Conservation (phyloP, 1,139 yeast genomes). For the Candida tetrigidarum region DNA sequence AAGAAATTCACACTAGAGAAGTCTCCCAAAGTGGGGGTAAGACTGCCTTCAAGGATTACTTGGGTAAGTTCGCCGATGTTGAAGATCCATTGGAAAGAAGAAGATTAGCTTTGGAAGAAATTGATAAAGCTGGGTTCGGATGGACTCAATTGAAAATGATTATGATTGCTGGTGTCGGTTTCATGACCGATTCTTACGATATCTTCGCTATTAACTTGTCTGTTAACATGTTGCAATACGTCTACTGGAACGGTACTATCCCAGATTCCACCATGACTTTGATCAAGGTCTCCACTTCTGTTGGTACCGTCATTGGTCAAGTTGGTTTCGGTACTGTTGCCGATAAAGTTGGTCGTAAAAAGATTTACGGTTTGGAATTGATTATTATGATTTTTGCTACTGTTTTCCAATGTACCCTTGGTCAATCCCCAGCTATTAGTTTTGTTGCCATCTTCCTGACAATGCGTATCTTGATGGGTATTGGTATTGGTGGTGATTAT, state of each 20-base stretch:
- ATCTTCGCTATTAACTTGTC: conserved; percentile 88
- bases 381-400: conserved; percentile 83
- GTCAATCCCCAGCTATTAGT: conserved; percentile 68
- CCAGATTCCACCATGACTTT: conserved; percentile 75
- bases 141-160: conserved; percentile 91
- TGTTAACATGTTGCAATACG: conserved; percentile 73
- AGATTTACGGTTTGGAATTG: conserved; percentile 85
- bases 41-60: conserved; percentile 86
- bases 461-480: conserved; percentile 84
- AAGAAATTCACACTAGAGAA: conserved; percentile 7
- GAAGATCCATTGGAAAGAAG: conserved; percentile 90
- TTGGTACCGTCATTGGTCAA: conserved; percentile 95
- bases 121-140: conserved; percentile 82
- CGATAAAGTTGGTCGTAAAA: conserved; percentile 86
- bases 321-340: conserved; percentile 84
- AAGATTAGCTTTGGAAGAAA: conserved; percentile 85
- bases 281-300: conserved; percentile 86
- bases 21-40: conserved; percentile 63
- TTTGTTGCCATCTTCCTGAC: conserved; percentile 76
- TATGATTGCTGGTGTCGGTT: conserved; percentile 92
- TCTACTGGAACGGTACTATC: conserved; percentile 63
- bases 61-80: conserved; percentile 82
- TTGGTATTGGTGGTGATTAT: conserved; percentile 99
- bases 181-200: conserved; percentile 91
- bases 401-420: conserved; percentile 73